Evolutionary conservation across 2,329 filamentous ascomycete genomes (phyloP).

Genomic region (Colletotrichum tabaci): DNA sequence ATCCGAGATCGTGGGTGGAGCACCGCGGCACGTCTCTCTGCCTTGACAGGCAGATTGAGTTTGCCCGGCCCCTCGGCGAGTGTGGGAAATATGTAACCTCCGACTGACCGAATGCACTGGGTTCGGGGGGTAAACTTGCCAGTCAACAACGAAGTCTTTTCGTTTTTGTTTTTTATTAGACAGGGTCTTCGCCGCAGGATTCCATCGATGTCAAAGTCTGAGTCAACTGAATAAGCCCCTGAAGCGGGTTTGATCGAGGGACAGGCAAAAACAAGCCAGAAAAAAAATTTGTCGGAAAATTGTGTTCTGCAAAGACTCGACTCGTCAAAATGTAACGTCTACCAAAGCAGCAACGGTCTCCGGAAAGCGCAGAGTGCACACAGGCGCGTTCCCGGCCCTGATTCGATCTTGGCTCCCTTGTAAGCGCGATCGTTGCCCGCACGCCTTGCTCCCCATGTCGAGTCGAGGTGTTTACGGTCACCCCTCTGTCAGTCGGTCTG

Average conservation of each 20-base stretch:
- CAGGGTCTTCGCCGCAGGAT: conserved; percentile 1
- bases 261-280: not conserved
- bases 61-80: conserved; percentile 2
- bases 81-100: not conserved
- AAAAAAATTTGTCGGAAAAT: not conserved
- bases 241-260: not conserved
- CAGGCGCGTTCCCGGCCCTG: conserved; percentile 25
- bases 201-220: conserved; percentile 5
- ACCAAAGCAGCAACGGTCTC: conserved; percentile 28
- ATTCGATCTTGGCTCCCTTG: conserved; percentile 29
- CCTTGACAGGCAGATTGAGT: conserved; percentile 14
- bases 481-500: conserved; percentile 8
- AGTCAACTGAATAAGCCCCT: conserved; percentile 11
- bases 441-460: conserved; percentile 13
- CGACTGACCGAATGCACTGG: not conserved
- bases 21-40: conserved; percentile 1
- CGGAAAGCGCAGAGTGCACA: conserved; percentile 34
- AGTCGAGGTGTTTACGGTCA: conserved; percentile 18
- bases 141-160: no score
- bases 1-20: conserved; percentile 16
- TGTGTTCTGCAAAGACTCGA: conserved; percentile 2
- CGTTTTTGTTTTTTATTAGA: not conserved
- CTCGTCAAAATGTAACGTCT: conserved; percentile 2
- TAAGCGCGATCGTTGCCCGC: conserved; percentile 32
- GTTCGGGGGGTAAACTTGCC: not conserved